A percentile compares a stretch with the other conserved stretches of the same genome.
These are phyloP conservation scores for Acanthamoeba culbertsoni DNA, from an alignment of 208 protist genomes.

Conservation along the genomic window DNA sequence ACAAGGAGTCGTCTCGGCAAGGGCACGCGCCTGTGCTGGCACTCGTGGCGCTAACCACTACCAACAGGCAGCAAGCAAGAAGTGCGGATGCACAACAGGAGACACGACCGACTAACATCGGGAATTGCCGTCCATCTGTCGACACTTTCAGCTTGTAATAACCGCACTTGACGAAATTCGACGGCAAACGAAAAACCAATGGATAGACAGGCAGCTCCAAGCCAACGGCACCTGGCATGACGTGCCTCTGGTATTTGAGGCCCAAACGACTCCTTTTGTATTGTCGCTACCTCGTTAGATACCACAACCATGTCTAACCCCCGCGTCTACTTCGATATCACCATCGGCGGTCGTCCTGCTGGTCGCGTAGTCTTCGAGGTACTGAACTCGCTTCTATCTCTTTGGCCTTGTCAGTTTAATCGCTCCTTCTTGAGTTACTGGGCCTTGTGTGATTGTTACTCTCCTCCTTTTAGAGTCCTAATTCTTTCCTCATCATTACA, in stretches of 20 bases:
- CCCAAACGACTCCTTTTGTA: too few species aligned
- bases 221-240: too few species aligned
- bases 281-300: neutral
- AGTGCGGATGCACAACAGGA: too few species aligned
- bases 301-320: slow-evolving; percentile 49
- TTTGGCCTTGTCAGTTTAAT: neutral
- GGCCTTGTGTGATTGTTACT: neutral
- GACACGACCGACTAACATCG: too few species aligned
- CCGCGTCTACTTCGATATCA: slow-evolving; percentile 90
- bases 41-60: neutral
- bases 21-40: neutral
- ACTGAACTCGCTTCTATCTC: neutral
- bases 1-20: slow-evolving; percentile 11
- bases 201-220: too few species aligned
- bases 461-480: neutral
- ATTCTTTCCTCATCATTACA: neutral
- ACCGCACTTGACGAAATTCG: too few species aligned
- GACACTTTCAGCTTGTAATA: too few species aligned
- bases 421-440: neutral
- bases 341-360: slow-evolving; percentile 86
- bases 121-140: too few species aligned
- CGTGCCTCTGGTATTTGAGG: too few species aligned
- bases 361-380: slow-evolving; percentile 91
- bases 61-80: too few species aligned
- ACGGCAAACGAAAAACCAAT: too few species aligned